phyloP scores from a whole-genome alignment of 768 basidiomycete species.

The Candolleomyces eurysporus region DNA sequence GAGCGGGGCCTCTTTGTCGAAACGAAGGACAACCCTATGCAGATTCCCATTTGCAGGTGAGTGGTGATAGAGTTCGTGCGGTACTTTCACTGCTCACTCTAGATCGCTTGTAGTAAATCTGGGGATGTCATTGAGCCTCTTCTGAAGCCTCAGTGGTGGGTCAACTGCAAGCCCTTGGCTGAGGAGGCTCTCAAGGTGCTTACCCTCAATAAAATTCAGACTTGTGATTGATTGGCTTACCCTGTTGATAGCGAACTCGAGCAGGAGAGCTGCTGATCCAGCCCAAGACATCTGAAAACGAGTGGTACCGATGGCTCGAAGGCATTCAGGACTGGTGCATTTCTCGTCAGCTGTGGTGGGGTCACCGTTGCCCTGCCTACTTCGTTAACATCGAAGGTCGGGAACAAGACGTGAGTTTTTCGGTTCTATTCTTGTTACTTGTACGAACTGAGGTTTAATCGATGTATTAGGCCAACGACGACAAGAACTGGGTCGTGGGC shows the following conservation, averaged over 20 bases:
- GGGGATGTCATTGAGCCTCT: slow-evolving; percentile 95
- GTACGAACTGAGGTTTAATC: neutral
- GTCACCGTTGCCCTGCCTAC: slow-evolving; percentile 94
- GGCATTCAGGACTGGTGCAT: slow-evolving; percentile 99
- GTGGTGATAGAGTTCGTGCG: slow-evolving; percentile 16
- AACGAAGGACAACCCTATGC: slow-evolving; percentile 96
- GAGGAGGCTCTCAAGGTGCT: slow-evolving; percentile 83
- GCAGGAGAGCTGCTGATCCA: slow-evolving; percentile 83
- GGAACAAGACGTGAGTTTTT: slow-evolving; percentile 56
- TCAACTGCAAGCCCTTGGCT: slow-evolving; percentile 87
- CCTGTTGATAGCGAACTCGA: slow-evolving; percentile 63
- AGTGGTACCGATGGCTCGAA: slow-evolving; percentile 97
- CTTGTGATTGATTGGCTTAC: neutral
- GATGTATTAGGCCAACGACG: slow-evolving; percentile 53
- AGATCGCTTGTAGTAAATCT: slow-evolving; percentile 64
- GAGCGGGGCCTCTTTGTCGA: slow-evolving; percentile 85
- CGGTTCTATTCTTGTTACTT: neutral
- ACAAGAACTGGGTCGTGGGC: slow-evolving; percentile 90
- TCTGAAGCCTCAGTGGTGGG: slow-evolving; percentile 99
- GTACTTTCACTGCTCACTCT: neutral
- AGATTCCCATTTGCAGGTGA: slow-evolving; percentile 88
- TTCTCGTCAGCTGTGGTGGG: slow-evolving; percentile 99
- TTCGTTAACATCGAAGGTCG: slow-evolving; percentile 82
- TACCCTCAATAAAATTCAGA: neutral
- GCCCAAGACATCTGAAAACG: slow-evolving; percentile 84